Evolutionary conservation across 257 asterid species (phyloP).

Genomic region (Ligustrum vulgare): DNA sequence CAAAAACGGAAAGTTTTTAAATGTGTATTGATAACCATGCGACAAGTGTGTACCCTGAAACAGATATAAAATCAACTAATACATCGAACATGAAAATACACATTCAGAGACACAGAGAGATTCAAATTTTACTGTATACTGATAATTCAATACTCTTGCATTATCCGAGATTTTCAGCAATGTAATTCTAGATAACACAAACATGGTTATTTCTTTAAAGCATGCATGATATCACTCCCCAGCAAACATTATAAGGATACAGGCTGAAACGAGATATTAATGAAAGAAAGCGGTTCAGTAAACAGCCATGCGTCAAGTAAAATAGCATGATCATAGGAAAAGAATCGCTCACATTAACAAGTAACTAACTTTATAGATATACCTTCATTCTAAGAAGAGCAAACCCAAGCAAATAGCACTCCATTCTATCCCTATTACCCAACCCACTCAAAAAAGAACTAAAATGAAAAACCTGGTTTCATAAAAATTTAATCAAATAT

Average conservation of each 20-base stretch:
- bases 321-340: neutral
- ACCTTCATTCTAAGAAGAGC: slow-evolving; percentile 5
- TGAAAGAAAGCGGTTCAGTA: neutral
- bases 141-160: neutral
- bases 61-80: neutral
- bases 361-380: neutral
- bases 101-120: neutral
- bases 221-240: neutral
- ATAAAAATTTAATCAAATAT: slow-evolving; percentile 10
- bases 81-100: neutral
- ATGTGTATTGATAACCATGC: neutral
- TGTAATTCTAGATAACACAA: neutral
- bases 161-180: neutral
- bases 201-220: neutral
- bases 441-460: slow-evolving; percentile 10
- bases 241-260: neutral
- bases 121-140: neutral
- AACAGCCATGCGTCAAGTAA: neutral
- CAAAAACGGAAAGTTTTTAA: neutral
- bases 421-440: neutral
- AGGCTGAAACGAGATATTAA: neutral
- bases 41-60: neutral
- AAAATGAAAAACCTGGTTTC: neutral
- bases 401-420: neutral
- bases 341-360: neutral